Percentiles rank a stretch among this genome's conserved stretches.
Evolutionary conservation across 2,329 filamentous ascomycete genomes (phyloP).

Genomic region (Paecilomyces sp.): DNA sequence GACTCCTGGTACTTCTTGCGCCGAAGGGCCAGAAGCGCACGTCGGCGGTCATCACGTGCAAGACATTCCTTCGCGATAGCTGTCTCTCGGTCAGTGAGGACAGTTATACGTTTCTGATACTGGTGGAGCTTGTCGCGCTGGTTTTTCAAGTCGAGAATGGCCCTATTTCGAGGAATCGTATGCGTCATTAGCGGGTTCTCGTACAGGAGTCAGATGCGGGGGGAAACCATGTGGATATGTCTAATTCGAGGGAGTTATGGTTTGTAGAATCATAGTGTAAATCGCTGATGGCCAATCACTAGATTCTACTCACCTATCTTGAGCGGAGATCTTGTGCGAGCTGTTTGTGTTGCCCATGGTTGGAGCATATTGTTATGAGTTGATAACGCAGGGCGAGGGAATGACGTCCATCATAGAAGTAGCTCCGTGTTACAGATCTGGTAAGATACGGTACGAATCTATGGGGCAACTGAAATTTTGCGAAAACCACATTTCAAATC

Average conservation of each 20-base stretch:
- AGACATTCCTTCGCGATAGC: slow-evolving; percentile 79
- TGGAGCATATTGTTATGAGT: slow-evolving; percentile 20
- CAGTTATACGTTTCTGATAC: slow-evolving; percentile 84
- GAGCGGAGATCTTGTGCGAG: slow-evolving; percentile 61
- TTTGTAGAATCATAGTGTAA: neutral
- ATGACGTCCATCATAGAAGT: slow-evolving; percentile 10
- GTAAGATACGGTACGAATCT: neutral
- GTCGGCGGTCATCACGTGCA: slow-evolving; percentile 67
- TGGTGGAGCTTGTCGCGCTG: slow-evolving; percentile 96
- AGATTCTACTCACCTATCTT: slow-evolving; percentile 66
- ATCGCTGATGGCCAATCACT: neutral
- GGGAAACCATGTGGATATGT: neutral
- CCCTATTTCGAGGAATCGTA: slow-evolving; percentile 47
- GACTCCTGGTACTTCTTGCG: slow-evolving; percentile 97
- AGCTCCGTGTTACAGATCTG: neutral
- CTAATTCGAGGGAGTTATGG: neutral
- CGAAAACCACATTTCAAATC: neutral
- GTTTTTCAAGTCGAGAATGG: slow-evolving; percentile 94
- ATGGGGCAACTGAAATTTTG: neutral
- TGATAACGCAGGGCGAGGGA: neutral
- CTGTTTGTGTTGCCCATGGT: slow-evolving; percentile 60
- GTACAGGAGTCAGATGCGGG: slow-evolving; percentile 1
- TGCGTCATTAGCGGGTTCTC: neutral
- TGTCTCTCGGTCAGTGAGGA: slow-evolving; percentile 81
- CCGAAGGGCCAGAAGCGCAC: slow-evolving; percentile 79